Evolutionary conservation across 495 filamentous ascomycete genomes (phyloP).

Genomic region (Stereocaulon alpinum): DNA sequence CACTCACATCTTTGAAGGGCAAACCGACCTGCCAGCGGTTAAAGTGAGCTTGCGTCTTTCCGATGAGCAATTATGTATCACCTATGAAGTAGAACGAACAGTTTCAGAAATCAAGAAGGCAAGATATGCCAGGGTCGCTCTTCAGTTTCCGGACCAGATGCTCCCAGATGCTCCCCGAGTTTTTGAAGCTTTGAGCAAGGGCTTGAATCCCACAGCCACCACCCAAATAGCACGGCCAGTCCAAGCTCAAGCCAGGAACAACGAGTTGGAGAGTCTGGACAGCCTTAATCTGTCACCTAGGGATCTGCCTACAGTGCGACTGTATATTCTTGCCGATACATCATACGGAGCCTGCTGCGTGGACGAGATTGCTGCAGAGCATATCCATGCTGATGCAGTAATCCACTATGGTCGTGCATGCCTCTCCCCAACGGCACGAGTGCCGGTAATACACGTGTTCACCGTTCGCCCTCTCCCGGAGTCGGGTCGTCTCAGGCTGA

Average conservation of each 20-base stretch:
- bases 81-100: slow-evolving; percentile 83
- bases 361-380: slow-evolving; percentile 93
- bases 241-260: too few relatives aligned
- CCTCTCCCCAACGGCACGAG: slow-evolving; percentile 75
- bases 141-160: slow-evolving; percentile 94
- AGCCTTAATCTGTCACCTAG: slow-evolving; percentile 3
- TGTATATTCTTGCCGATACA: slow-evolving; percentile 89
- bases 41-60: slow-evolving; percentile 33
- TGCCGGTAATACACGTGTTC: slow-evolving; percentile 90
- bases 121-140: slow-evolving; percentile 64
- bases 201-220: background rate
- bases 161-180: slow-evolving; percentile 76
- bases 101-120: slow-evolving; percentile 59
- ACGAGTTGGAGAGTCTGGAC: slow-evolving; percentile 12
- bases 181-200: slow-evolving; percentile 48
- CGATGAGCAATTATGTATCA: slow-evolving; percentile 61
- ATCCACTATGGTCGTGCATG: slow-evolving; percentile 94
- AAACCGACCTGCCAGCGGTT: slow-evolving; percentile 32
- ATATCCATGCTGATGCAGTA: slow-evolving; percentile 80
- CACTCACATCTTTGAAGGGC: slow-evolving; percentile 62
- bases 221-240: too few relatives aligned
- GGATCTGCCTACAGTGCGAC: slow-evolving; percentile 34
- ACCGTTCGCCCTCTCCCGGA: slow-evolving; percentile 52
- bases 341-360: slow-evolving; percentile 97
- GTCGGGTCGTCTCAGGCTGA: slow-evolving; percentile 38